A percentile compares a stretch with the other conserved stretches of the same genome.
Evolutionary conservation across 2,329 filamentous ascomycete species (phyloP).

Genomic region (Pseudogymnoascus destructans): DNA sequence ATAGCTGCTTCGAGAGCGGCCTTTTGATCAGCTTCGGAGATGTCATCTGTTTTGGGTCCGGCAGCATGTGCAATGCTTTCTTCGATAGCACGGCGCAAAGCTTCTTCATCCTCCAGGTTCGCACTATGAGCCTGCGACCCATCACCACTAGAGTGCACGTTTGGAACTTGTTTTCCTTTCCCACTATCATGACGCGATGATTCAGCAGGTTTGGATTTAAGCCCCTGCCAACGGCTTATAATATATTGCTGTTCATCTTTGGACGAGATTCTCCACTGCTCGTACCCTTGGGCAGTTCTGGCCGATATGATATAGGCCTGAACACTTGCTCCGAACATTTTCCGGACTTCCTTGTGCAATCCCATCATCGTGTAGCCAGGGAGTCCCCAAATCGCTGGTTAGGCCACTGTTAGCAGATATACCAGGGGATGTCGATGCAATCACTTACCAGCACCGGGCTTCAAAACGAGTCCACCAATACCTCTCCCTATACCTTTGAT

Average conservation of each 20-base stretch:
- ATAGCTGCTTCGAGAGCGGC: slow-evolving; percentile 43
- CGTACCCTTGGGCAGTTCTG: slow-evolving; percentile 60
- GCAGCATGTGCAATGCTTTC: slow-evolving; percentile 35
- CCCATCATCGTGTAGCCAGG: slow-evolving; percentile 78
- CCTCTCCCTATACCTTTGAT: slow-evolving; percentile 74
- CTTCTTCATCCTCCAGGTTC: slow-evolving; percentile 25
- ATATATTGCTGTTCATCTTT: slow-evolving; percentile 50
- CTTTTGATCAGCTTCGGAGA: slow-evolving; percentile 43
- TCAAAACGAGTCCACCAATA: slow-evolving; percentile 29
- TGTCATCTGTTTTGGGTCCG: slow-evolving; percentile 12
- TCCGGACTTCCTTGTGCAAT: slow-evolving; percentile 63
- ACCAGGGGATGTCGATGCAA: neutral
- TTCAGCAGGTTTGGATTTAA: slow-evolving; percentile 45
- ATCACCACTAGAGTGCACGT: neutral
- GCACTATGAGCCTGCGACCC: slow-evolving; percentile 25
- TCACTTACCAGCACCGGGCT: slow-evolving; percentile 56
- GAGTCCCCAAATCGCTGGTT: slow-evolving; percentile 48
- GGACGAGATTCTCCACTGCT: slow-evolving; percentile 44
- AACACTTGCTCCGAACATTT: slow-evolving; percentile 54
- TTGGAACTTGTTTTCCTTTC: slow-evolving; percentile 13
- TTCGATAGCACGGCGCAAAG: slow-evolving; percentile 35
- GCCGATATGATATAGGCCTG: slow-evolving; percentile 71
- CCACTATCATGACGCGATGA: slow-evolving; percentile 38
- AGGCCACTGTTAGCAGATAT: slow-evolving; percentile 11
- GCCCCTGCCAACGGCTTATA: slow-evolving; percentile 48